These are phyloP conservation scores for Blastocystis sp. DNA, from an alignment of 352 stramenopile species.

Conservation along the genomic window DNA sequence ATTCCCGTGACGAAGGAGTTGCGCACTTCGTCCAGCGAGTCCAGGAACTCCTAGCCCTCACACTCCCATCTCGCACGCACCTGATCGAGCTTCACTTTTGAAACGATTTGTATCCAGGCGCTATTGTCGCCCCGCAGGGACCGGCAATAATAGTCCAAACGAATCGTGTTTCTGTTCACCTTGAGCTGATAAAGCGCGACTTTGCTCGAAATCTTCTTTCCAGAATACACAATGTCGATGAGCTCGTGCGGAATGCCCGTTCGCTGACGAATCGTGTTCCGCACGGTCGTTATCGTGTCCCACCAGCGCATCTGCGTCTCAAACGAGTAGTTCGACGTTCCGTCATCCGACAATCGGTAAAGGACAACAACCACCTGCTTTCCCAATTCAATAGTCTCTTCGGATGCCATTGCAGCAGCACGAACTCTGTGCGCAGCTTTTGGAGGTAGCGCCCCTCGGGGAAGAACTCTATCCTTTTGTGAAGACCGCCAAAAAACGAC, in stretches of 20 bases:
- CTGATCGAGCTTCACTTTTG: background rate
- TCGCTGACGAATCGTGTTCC: constrained; percentile 40
- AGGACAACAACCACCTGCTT: constrained; percentile 28
- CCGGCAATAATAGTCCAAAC: constrained; percentile 21
- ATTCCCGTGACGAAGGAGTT: constrained; percentile 82
- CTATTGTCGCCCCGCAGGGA: background rate
- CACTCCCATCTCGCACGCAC: background rate
- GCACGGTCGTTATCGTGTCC: constrained; percentile 2
- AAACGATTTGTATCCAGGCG: constrained; percentile 47
- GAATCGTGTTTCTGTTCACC: constrained; percentile 13
- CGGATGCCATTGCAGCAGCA: background rate
- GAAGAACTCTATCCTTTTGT: too few relatives aligned
- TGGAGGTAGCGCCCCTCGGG: too few relatives aligned
- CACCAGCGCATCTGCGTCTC: constrained; percentile 7
- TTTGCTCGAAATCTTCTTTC: constrained; percentile 37
- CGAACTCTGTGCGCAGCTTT: too few relatives aligned
- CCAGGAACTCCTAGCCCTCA: constrained; percentile 24
- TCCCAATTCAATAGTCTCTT: constrained; percentile 1
- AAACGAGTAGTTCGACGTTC: background rate
- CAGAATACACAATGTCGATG: constrained; percentile 27
- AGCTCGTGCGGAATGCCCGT: constrained; percentile 32
- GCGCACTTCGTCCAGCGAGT: constrained; percentile 79
- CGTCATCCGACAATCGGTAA: constrained; percentile 38
- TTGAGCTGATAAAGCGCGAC: constrained; percentile 42
- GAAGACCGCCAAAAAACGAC: too few relatives aligned